Base-by-base conservation (phyloP, 345 rosid species). In the Linum tenue region DNA sequence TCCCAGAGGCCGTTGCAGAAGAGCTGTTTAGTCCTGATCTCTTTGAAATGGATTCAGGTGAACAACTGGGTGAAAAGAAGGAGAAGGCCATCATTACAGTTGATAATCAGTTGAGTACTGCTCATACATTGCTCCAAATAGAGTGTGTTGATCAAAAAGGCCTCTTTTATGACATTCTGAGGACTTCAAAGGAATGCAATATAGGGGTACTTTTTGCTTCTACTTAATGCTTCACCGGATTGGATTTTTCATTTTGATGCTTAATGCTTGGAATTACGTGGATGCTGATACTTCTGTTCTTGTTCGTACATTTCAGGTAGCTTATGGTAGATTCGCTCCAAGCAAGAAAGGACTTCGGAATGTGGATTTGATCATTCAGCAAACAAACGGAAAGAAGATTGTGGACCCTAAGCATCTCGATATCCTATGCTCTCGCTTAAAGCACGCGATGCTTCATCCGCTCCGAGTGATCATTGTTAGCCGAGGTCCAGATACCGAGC, bases 81-180 rank as follows among this genome's bases (percentile, higher is more conserved):
- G 40, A 37, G 7, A 56, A 65, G 56, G 73, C 65, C 53, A 59
- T 35, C 31, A 56, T 73, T 59, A 55, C 58, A 17, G 69, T 73
- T n/a, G 77, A 73, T 39, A 69, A 73, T 65, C 72, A 55, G 7
- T 53, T 73, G 77, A 73, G 77, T 39, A 73, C 66, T 55, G 69
- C 73, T 65, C 77, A 73, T 65, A 73, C 77, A 37, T 69, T 73
- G 58, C 69, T 73, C 5, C 73, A 73, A 64, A 69, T 73, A 55
- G 64, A 73, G 62, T 73, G 73, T 44, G n/a, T 73, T 35, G 77
- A 73, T 69, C 77, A 73, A 59, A 73, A 73, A 61, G 70, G 70
- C 63, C 59, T 73, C 35, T 69, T 73, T 39, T 73, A 73, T 61
- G 77, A 73, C 70, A 69, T 73, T 61, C 55, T 73, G 73, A 69